A percentile compares a stretch with the other conserved stretches of the same genome.
Conservation (phyloP, 1,284 basidiomycete genomes). For the Filobasidium uniguttulatum region DNA sequence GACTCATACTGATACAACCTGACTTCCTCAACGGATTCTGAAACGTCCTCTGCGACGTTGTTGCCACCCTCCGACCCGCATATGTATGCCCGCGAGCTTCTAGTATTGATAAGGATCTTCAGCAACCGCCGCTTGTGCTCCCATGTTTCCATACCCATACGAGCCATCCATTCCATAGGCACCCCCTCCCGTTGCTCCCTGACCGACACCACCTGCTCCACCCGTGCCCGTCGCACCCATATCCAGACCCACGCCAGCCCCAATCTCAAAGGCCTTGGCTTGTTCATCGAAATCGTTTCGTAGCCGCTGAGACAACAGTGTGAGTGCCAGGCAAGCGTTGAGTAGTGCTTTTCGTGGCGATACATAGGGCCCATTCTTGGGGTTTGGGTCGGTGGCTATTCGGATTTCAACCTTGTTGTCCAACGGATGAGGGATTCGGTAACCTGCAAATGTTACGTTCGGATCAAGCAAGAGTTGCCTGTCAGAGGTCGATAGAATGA, state of each 20-base stretch:
- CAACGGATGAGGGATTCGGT: constrained; percentile 93
- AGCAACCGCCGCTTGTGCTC: neutral
- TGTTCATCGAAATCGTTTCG: constrained; percentile 41
- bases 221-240: constrained; percentile 12
- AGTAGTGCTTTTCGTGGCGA: constrained; percentile 76
- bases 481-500: constrained; percentile 5
- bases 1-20: no score
- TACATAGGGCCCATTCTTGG: constrained; percentile 26
- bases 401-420: constrained; percentile 89
- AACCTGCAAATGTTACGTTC: constrained; percentile 83
- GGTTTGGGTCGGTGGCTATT: constrained; percentile 80
- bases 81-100: neutral
- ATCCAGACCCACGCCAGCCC: constrained; percentile 26
- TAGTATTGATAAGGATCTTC: constrained; percentile 9
- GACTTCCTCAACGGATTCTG: no score
- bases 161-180: constrained; percentile 18
- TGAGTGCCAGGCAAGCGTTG: constrained; percentile 68
- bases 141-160: neutral
- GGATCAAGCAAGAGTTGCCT: constrained; percentile 79
- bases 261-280: constrained; percentile 38
- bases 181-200: constrained; percentile 13
- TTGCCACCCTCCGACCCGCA: no score
- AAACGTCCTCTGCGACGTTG: no score
- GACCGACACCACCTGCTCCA: constrained; percentile 13
- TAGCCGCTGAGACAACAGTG: constrained; percentile 50